Conservation (phyloP, 106 monocot species). For the Alisma plantagoaquatica region DNA sequence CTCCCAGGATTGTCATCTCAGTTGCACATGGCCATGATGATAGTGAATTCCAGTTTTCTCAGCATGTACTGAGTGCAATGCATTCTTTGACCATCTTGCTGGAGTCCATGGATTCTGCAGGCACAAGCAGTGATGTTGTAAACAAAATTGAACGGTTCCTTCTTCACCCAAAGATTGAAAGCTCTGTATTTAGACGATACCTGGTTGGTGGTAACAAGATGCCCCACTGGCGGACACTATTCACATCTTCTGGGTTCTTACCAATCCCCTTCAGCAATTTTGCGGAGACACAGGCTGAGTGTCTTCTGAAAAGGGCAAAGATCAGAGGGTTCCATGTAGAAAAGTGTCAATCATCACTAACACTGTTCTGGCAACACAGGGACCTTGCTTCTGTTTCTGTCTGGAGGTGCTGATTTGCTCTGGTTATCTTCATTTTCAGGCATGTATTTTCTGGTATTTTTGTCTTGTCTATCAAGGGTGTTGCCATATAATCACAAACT, state of each 20-base stretch:
- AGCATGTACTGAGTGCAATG: conserved; percentile 50
- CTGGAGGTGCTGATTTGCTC: conserved; percentile 54
- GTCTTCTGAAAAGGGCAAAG: conserved; percentile 65
- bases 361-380: conserved; percentile 67
- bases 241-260: conserved; percentile 44
- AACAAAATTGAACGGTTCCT: conserved; percentile 62
- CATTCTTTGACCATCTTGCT: conserved; percentile 47
- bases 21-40: conserved; percentile 51
- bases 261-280: conserved; percentile 81
- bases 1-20: conserved; percentile 64
- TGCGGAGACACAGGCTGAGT: conserved; percentile 79
- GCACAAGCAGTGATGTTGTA: conserved; percentile 31
- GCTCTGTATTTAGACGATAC: conserved; percentile 29
- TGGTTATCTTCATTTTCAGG: neutral
- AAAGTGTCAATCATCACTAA: conserved; percentile 47
- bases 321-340: conserved; percentile 80
- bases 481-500: too few species aligned
- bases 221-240: conserved; percentile 38
- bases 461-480: neutral
- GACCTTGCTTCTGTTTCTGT: conserved; percentile 75
- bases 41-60: conserved; percentile 54
- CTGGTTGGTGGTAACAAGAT: conserved; percentile 24
- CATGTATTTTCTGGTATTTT: neutral
- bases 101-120: conserved; percentile 70
- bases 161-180: conserved; percentile 63